Percentiles rank a stretch among this genome's conserved stretches.
phyloP scores from a whole-genome alignment of 805 yeast species.

The Metschnikowia bowlesiae region DNA sequence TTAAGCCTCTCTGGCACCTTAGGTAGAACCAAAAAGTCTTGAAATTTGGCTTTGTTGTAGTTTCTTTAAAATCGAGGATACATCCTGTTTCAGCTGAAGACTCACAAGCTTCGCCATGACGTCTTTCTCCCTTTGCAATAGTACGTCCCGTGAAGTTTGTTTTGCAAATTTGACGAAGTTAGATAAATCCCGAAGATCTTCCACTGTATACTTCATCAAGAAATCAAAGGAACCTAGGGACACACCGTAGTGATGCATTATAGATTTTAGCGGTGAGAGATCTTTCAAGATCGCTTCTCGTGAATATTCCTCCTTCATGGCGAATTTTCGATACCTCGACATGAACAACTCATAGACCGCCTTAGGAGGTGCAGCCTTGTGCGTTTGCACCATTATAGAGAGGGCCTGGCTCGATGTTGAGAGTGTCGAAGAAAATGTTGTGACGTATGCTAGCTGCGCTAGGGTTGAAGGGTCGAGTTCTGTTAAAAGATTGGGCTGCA shows the following conservation, averaged over 20 bases:
- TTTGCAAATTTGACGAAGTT: slow-evolving; percentile 23
- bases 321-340: slow-evolving; percentile 12
- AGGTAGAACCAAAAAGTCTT: not conserved
- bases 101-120: slow-evolving; percentile 19
- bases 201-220: slow-evolving; percentile 20
- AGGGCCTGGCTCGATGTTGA: slow-evolving; percentile 12
- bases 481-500: slow-evolving; percentile 11
- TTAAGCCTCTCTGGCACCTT: not conserved
- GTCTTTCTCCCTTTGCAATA: slow-evolving; percentile 15
- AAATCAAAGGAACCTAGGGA: slow-evolving; percentile 18
- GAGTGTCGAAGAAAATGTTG: slow-evolving; percentile 16
- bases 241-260: slow-evolving; percentile 23
- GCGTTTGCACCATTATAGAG: slow-evolving; percentile 9
- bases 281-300: slow-evolving; percentile 17
- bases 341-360: slow-evolving; percentile 21
- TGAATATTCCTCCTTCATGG: slow-evolving; percentile 2
- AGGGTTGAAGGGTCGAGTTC: slow-evolving; percentile 19
- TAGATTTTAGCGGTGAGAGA: slow-evolving; percentile 24
- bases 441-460: slow-evolving; percentile 22
- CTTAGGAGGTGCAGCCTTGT: slow-evolving; percentile 20
- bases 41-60: slow-evolving; percentile 22
- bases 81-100: slow-evolving; percentile 10
- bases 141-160: slow-evolving; percentile 6
- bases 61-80: slow-evolving; percentile 9
- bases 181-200: slow-evolving; percentile 24